These are phyloP conservation scores for Pistacia integerrima DNA, from an alignment of 345 rosid genomes.

Conservation along the genomic window DNA sequence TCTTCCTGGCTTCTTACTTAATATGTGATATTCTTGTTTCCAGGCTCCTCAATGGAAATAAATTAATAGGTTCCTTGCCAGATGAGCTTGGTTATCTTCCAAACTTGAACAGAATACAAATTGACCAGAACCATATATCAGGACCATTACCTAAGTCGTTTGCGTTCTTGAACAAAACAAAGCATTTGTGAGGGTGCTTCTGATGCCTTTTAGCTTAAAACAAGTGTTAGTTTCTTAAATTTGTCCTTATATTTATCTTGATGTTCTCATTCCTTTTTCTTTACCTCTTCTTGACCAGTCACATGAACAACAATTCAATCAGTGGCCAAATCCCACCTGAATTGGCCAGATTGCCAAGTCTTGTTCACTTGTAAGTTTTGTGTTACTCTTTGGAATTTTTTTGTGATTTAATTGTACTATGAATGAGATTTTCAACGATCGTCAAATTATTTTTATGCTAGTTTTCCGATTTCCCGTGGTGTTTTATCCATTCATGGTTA, in stretches of 20 bases:
- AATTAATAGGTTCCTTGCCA: conserved; percentile 73
- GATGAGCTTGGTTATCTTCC: conserved; percentile 91
- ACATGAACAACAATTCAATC: conserved; percentile 96
- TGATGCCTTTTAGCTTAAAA: conserved; percentile 12
- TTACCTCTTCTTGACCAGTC: conserved; percentile 55
- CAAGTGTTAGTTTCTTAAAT: background rate
- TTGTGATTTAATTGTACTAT: conserved; percentile 11
- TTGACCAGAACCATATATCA: conserved; percentile 85
- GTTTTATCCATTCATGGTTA: background rate
- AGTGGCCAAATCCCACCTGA: conserved; percentile 92
- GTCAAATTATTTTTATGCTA: conserved; percentile 5
- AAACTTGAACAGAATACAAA: conserved; percentile 87
- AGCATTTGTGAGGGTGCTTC: conserved; percentile 79
- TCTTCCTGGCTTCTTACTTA: conserved; percentile 26
- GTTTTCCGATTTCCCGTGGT: conserved; percentile 8
- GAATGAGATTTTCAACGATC: conserved; percentile 4
- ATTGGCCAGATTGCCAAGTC: conserved; percentile 70
- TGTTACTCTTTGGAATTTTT: conserved; percentile 14
- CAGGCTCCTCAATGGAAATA: conserved; percentile 94
- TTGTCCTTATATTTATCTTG: conserved; percentile 9
- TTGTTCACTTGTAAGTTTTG: conserved; percentile 90
- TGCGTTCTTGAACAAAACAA: conserved; percentile 76
- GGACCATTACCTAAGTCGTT: conserved; percentile 82
- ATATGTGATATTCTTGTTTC: conserved; percentile 26
- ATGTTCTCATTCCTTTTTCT: conserved; percentile 23